Percentiles rank a stretch among this genome's conserved stretches.
These are phyloP conservation scores for Castanopsis chinensis DNA, from an alignment of 306 rosid species.

Conservation along the genomic window DNA sequence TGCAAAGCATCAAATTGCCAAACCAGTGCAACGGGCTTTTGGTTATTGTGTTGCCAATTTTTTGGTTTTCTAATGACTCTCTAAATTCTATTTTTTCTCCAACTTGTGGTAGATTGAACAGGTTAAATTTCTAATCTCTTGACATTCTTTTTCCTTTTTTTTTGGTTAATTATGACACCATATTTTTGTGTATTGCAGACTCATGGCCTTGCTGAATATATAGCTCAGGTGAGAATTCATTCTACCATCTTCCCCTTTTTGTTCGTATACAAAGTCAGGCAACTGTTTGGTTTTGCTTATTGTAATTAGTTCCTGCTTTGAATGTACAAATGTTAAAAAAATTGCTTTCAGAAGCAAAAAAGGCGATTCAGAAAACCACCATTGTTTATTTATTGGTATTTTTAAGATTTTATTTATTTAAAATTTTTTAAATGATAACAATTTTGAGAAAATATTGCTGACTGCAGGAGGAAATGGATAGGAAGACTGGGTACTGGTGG, in stretches of 20 bases:
- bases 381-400: not conserved
- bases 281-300: slow-evolving; percentile 2
- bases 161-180: slow-evolving; percentile 29
- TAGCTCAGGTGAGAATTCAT: slow-evolving; percentile 85
- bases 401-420: slow-evolving; percentile 6
- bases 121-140: slow-evolving; percentile 1
- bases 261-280: not conserved
- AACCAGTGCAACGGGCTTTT: slow-evolving; percentile 16
- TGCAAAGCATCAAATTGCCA: slow-evolving; percentile 2
- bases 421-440: too few species aligned
- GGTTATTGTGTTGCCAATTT: not conserved
- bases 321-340: slow-evolving; percentile 2
- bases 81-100: slow-evolving; percentile 6
- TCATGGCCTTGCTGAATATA: slow-evolving; percentile 93
- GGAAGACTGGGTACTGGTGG: slow-evolving; percentile 98
- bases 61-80: not conserved
- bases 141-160: not conserved
- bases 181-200: slow-evolving; percentile 56
- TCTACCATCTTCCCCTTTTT: slow-evolving; percentile 1
- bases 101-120: not conserved
- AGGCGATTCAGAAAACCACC: not conserved
- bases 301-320: slow-evolving; percentile 14
- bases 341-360: slow-evolving; percentile 6
- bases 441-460: slow-evolving; percentile 20
- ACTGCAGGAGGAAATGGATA: slow-evolving; percentile 96